Percentiles rank a stretch among this genome's conserved stretches.
Conservation (phyloP, 106 monocot species). For the Platanthera guangdongensis region DNA sequence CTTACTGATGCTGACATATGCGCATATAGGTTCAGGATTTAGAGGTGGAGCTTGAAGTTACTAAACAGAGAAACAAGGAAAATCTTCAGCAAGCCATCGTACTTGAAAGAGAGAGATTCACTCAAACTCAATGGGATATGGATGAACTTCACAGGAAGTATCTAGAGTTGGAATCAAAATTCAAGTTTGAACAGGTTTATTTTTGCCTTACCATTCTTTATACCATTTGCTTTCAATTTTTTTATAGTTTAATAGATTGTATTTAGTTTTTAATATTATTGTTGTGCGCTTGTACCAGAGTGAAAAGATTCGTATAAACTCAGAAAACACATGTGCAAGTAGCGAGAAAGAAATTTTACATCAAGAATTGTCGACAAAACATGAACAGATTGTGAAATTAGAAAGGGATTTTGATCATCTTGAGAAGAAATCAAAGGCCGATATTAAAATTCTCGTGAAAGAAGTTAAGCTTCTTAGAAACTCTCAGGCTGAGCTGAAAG, state of each 20-base stretch:
- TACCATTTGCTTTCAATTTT: background rate
- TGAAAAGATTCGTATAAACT: conserved; percentile 52
- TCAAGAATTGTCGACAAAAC: conserved; percentile 51
- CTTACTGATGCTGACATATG: conserved; percentile 3
- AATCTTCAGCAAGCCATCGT: conserved; percentile 83
- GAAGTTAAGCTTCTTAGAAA: conserved; percentile 79
- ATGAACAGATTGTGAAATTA: conserved; percentile 37
- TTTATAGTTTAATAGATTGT: background rate
- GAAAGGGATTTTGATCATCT: conserved; percentile 48
- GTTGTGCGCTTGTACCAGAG: conserved; percentile 26
- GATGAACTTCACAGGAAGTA: conserved; percentile 76
- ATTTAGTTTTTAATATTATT: background rate
- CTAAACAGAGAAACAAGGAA: conserved; percentile 72
- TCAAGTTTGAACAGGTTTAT: conserved; percentile 61
- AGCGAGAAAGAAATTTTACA: conserved; percentile 14
- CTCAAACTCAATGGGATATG: conserved; percentile 93
- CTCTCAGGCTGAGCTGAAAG: conserved; percentile 68
- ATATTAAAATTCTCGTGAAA: conserved; percentile 79
- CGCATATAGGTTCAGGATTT: conserved; percentile 81
- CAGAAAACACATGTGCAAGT: conserved; percentile 31
- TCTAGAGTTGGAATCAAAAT: conserved; percentile 55
- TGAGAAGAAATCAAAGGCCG: conserved; percentile 84
- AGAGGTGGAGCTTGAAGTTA: conserved; percentile 74
- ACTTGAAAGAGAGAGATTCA: conserved; percentile 83
- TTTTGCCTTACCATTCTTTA: background rate